Evolutionary conservation across 208 protist genomes (phyloP).

Genomic region (Crithidia brevicula): DNA sequence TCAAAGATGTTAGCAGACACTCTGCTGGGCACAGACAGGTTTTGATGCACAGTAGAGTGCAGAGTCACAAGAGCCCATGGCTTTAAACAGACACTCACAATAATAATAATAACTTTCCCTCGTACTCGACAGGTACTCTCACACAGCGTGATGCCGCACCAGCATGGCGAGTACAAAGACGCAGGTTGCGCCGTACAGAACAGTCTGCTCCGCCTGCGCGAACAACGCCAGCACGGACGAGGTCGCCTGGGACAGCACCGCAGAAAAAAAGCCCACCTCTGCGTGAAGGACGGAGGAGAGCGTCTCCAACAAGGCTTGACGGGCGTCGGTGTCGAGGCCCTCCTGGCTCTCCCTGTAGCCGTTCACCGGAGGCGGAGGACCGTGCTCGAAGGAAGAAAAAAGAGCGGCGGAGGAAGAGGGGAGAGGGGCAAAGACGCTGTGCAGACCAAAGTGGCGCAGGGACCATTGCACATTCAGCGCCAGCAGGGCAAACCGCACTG

Average conservation of each 20-base stretch:
- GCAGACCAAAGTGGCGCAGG: constrained; percentile 28
- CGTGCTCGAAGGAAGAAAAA: not conserved
- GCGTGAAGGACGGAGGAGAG: not conserved
- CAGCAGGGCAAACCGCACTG: constrained; percentile 15
- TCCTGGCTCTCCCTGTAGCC: not conserved
- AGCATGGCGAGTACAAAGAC: constrained; percentile 46
- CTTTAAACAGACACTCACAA: too few species aligned
- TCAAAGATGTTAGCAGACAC: too few species aligned
- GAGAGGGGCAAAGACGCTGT: not conserved
- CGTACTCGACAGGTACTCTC: constrained; percentile 4
- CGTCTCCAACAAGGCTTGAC: not conserved
- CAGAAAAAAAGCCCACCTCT: not conserved
- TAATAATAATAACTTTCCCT: too few species aligned
- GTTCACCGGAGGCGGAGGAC: not conserved
- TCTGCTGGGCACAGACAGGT: too few species aligned
- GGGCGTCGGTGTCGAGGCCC: not conserved
- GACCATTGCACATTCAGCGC: constrained; percentile 41
- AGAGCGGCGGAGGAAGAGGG: not conserved
- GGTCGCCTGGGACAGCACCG: constrained; percentile 2
- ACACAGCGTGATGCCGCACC: constrained; percentile 46
- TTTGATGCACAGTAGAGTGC: too few species aligned
- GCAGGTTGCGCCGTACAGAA: constrained; percentile 32
- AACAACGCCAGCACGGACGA: constrained; percentile 17
- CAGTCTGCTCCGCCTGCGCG: constrained; percentile 21
- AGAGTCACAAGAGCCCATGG: too few species aligned